These are phyloP conservation scores for Panicum virgatum DNA, from an alignment of 202 grass and related monocot species.

Conservation along the genomic window DNA sequence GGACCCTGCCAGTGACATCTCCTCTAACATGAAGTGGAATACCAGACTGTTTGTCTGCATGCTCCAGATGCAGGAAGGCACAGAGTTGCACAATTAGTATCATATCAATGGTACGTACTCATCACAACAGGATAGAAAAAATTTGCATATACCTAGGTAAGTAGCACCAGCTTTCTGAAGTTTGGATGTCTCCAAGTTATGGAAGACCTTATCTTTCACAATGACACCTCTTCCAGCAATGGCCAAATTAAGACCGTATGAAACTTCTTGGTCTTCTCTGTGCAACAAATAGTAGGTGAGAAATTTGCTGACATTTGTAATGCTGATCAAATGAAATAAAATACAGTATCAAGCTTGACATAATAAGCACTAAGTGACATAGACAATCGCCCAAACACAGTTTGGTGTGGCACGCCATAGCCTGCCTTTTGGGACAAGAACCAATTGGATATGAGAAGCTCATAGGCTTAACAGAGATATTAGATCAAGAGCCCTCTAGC, in stretches of 20 bases:
- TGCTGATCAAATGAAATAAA: background rate
- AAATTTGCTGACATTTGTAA: background rate
- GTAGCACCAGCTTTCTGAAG: slow-evolving; percentile 67
- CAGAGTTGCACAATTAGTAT: slow-evolving; percentile 14
- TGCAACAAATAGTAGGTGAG: slow-evolving; percentile 30
- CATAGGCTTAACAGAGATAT: background rate
- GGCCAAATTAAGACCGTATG: slow-evolving; percentile 73
- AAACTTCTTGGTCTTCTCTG: slow-evolving; percentile 65
- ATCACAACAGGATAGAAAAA: background rate
- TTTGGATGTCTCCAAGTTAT: slow-evolving; percentile 65
- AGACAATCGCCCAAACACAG: background rate
- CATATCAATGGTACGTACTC: background rate
- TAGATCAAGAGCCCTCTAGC: background rate
- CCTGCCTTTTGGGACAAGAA: background rate
- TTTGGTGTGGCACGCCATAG: background rate
- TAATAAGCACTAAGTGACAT: background rate
- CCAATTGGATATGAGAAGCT: background rate
- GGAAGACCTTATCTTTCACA: slow-evolving; percentile 74
- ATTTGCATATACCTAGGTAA: slow-evolving; percentile 45
- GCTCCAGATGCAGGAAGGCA: slow-evolving; percentile 13
- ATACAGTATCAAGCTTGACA: background rate
- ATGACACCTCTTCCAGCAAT: slow-evolving; percentile 71
- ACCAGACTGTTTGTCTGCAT: slow-evolving; percentile 53
- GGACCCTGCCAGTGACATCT: slow-evolving; percentile 44
- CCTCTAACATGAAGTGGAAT: slow-evolving; percentile 85